Conservation (phyloP, 495 filamentous ascomycete genomes). For the Choiromyces venosus region DNA sequence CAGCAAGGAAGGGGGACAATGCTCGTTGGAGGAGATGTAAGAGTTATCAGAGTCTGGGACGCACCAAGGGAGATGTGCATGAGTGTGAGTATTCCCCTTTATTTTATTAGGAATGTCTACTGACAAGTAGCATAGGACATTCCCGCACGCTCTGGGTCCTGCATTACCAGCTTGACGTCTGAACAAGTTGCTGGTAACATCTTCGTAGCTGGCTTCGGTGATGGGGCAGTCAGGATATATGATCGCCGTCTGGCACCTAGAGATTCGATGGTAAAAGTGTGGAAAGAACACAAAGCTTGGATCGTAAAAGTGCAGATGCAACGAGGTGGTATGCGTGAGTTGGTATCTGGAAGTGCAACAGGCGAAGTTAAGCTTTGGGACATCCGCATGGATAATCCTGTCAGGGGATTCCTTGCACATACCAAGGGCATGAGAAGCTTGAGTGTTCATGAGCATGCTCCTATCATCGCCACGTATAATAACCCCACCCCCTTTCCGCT, state of each 20-base stretch:
- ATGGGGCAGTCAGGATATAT: constrained; percentile 92
- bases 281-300: constrained; percentile 94
- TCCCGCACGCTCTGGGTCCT: constrained; percentile 88
- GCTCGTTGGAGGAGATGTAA: constrained; percentile 90
- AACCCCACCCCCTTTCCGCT: neutral
- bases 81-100: constrained; percentile 49
- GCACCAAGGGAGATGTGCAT: constrained; percentile 88
- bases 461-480: constrained; percentile 90
- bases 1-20: constrained; percentile 94
- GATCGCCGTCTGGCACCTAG: constrained; percentile 77
- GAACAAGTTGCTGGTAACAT: constrained; percentile 96
- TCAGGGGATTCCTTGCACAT: constrained; percentile 69
- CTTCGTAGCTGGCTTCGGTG: constrained; percentile 92
- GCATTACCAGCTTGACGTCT: constrained; percentile 89
- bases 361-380: constrained; percentile 97
- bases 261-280: constrained; percentile 85
- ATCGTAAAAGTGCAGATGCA: constrained; percentile 95
- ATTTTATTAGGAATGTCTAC: neutral
- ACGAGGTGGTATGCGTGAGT: constrained; percentile 82
- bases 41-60: constrained; percentile 93
- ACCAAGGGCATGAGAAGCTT: constrained; percentile 73
- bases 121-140: constrained; percentile 59
- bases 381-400: constrained; percentile 71
- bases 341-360: constrained; percentile 78
- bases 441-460: constrained; percentile 92